These are phyloP conservation scores for Bromus sterilis DNA, from an alignment of 176 grass and related monocot species.

Conservation along the genomic window DNA sequence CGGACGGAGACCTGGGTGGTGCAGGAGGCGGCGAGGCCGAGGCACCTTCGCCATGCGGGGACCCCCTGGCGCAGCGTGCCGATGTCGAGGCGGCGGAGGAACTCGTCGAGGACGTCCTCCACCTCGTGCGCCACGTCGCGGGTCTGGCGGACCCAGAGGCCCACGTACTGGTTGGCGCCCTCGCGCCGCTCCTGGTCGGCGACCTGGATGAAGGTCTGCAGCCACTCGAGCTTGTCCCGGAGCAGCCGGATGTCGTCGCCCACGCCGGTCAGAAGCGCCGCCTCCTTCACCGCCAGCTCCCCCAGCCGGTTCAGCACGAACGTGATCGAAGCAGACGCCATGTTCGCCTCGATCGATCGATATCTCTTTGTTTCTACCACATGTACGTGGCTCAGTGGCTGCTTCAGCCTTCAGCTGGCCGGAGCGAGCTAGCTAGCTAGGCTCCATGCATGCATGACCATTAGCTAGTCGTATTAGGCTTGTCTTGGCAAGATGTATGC, in stretches of 20 bases:
- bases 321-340: slow-evolving; percentile 15
- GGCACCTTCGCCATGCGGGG: not conserved
- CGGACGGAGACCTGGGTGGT: slow-evolving; percentile 22
- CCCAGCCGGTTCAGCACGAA: slow-evolving; percentile 23
- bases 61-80: not conserved
- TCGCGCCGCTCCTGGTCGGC: slow-evolving; percentile 11
- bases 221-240: slow-evolving; percentile 31
- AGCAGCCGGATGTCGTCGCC: slow-evolving; percentile 19
- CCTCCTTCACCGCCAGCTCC: slow-evolving; percentile 5
- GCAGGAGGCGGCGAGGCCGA: not conserved
- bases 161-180: slow-evolving; percentile 11
- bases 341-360: not conserved
- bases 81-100: not conserved
- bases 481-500: no score
- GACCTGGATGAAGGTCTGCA: slow-evolving; percentile 28
- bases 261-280: slow-evolving; percentile 4
- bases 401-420: no score
- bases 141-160: slow-evolving; percentile 22
- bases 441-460: no score
- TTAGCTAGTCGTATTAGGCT: no score
- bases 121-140: slow-evolving; percentile 21
- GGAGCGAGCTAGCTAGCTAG: no score
- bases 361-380: no score
- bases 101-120: slow-evolving; percentile 26
- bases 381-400: no score